These are phyloP conservation scores for Talaromyces rugulosus DNA, from an alignment of 2,329 filamentous ascomycete species.

Conservation along the genomic window DNA sequence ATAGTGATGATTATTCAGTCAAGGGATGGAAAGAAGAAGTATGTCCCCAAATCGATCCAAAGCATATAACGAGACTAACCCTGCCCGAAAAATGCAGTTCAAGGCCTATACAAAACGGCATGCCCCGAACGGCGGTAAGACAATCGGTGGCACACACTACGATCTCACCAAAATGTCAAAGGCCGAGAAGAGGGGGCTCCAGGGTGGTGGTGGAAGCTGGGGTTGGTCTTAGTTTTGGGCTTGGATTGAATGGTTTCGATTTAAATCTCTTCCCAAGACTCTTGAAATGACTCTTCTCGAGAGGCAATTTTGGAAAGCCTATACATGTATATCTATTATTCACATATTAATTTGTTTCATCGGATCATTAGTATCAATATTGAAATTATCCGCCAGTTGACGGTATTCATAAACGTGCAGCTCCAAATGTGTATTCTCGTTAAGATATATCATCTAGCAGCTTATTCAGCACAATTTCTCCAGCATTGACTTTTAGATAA, in stretches of 20 bases:
- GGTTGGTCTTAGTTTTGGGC: neutral
- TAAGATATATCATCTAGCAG: too few species aligned
- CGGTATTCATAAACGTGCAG: too few species aligned
- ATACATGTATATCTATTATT: neutral
- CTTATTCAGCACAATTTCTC: neutral
- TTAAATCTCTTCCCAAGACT: neutral
- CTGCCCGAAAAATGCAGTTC: slow-evolving; percentile 1
- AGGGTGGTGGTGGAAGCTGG: neutral
- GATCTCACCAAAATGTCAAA: slow-evolving; percentile 1
- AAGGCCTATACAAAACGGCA: slow-evolving; percentile 2
- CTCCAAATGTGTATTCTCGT: neutral
- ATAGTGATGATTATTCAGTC: slow-evolving; percentile 8
- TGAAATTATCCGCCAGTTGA: too few species aligned
- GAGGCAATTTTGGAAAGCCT: neutral
- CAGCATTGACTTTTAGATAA: neutral
- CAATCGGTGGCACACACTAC: slow-evolving; percentile 7
- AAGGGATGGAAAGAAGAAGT: slow-evolving; percentile 8
- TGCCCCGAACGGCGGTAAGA: neutral
- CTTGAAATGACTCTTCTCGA: neutral
- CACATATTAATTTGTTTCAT: neutral
- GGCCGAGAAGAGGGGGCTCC: neutral
- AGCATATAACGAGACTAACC: neutral
- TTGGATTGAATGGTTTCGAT: neutral
- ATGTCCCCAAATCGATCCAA: neutral
- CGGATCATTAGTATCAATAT: neutral